Conservation (phyloP, 2,329 filamentous ascomycete species). For the Calycina marina region DNA sequence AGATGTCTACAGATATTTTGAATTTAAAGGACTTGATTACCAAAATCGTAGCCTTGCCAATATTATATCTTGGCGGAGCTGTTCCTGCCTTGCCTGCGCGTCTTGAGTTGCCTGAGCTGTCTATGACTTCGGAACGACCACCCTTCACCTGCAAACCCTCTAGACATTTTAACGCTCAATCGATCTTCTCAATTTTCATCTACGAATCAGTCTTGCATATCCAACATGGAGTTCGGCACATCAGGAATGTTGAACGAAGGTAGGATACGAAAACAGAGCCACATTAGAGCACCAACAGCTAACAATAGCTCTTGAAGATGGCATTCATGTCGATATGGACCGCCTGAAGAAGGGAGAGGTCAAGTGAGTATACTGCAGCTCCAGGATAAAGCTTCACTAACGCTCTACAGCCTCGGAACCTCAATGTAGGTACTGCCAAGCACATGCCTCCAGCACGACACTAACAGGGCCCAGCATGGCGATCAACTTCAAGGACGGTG, state of each 20-base stretch:
- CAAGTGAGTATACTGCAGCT: conserved; percentile 49
- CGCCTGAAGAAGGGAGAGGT: conserved; percentile 97
- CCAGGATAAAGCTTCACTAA: conserved; percentile 7
- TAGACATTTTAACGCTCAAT: not conserved
- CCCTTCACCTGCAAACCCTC: too few relatives aligned
- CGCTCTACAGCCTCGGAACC: conserved; percentile 62
- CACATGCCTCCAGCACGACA: conserved; percentile 11
- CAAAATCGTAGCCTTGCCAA: too few relatives aligned
- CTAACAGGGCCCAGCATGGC: conserved; percentile 59
- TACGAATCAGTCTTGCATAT: conserved; percentile 4
- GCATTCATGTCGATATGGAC: conserved; percentile 98
- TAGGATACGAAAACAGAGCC: conserved; percentile 22
- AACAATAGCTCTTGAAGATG: conserved; percentile 48
- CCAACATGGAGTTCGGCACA: conserved; percentile 46
- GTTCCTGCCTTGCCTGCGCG: too few relatives aligned
- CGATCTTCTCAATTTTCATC: not conserved
- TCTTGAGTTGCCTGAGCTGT: conserved; percentile 3
- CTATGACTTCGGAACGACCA: too few relatives aligned
- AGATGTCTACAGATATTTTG: too few relatives aligned
- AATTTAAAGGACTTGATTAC: too few relatives aligned
- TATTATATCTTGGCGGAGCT: too few relatives aligned
- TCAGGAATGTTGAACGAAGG: conserved; percentile 51
- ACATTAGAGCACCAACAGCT: conserved; percentile 13
- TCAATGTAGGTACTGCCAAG: conserved; percentile 58
- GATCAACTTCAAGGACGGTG: conserved; percentile 95